A percentile compares a stretch with the other conserved stretches of the same genome.
Conservation (phyloP, 2,329 filamentous ascomycete species). For the Cercospora canescens region DNA sequence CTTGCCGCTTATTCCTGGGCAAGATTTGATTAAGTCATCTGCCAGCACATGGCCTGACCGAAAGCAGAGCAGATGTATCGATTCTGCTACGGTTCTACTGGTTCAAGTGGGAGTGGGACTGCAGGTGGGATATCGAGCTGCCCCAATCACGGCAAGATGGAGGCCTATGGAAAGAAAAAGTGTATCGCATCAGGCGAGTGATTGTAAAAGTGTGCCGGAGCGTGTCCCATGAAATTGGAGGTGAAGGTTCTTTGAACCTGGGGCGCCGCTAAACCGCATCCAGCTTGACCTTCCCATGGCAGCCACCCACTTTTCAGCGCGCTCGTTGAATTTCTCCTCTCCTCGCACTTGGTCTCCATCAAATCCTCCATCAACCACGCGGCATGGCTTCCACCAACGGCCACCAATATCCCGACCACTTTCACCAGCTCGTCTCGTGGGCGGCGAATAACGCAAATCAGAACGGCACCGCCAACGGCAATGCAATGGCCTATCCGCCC, state of each 20-base stretch:
- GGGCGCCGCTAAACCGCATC: neutral
- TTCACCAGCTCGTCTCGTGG: constrained; percentile 6
- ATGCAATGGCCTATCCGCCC: constrained; percentile 1
- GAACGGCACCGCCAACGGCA: neutral
- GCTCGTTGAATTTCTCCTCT: neutral
- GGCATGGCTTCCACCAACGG: neutral
- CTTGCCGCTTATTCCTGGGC: neutral
- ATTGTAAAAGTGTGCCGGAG: too few relatives aligned
- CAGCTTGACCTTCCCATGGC: neutral
- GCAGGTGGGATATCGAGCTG: too few relatives aligned
- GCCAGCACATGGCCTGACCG: neutral
- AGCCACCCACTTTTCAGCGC: neutral
- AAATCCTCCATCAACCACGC: neutral
- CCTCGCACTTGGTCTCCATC: neutral
- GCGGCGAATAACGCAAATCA: neutral
- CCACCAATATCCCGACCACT: constrained; percentile 1
- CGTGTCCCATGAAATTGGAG: neutral
- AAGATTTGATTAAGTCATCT: constrained; percentile 10
- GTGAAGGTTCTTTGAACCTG: neutral
- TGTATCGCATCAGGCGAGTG: too few relatives aligned
- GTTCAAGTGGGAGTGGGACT: neutral
- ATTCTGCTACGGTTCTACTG: neutral
- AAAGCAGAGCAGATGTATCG: neutral
- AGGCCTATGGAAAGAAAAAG: neutral
- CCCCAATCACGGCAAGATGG: too few relatives aligned